Evolutionary conservation across 2,329 filamentous ascomycete species (phyloP).

Genomic region (Gnomoniopsis sp.): DNA sequence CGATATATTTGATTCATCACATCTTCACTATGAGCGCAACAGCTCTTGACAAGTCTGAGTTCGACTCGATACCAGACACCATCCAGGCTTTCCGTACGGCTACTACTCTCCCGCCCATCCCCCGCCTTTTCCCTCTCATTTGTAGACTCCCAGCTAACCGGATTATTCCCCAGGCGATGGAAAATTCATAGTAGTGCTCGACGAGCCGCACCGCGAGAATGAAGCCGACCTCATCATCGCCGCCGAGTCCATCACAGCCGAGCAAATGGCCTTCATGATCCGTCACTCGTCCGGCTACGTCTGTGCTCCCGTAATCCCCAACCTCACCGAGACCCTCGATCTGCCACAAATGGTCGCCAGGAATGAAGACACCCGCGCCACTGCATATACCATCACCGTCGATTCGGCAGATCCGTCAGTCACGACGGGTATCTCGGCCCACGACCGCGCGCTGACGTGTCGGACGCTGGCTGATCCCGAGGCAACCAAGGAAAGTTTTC

Average conservation of each 20-base stretch:
- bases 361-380: conserved; percentile 79
- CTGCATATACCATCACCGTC: conserved; percentile 88
- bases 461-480: conserved; percentile 68
- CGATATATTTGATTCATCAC: not conserved
- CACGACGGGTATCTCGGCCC: conserved; percentile 86
- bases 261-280: conserved; percentile 95
- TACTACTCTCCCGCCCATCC: not conserved
- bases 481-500: conserved; percentile 59
- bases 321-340: conserved; percentile 65
- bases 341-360: conserved; percentile 84
- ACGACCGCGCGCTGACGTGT: conserved; percentile 81
- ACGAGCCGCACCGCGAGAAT: conserved; percentile 89
- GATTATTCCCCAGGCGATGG: conserved; percentile 55
- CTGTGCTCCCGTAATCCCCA: conserved; percentile 76
- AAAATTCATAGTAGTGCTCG: conserved; percentile 94
- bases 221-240: conserved; percentile 98
- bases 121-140: too few species aligned
- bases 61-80: conserved; percentile 63
- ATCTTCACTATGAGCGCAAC: conserved; percentile 44
- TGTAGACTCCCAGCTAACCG: conserved; percentile 2
- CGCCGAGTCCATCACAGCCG: conserved; percentile 75
- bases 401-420: conserved; percentile 72
- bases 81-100: conserved; percentile 62
- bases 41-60: conserved; percentile 49
- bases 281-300: conserved; percentile 87